Evolutionary conservation across 2,329 filamentous ascomycete genomes (phyloP).

Genomic region (Sclerotinia subarctica): DNA sequence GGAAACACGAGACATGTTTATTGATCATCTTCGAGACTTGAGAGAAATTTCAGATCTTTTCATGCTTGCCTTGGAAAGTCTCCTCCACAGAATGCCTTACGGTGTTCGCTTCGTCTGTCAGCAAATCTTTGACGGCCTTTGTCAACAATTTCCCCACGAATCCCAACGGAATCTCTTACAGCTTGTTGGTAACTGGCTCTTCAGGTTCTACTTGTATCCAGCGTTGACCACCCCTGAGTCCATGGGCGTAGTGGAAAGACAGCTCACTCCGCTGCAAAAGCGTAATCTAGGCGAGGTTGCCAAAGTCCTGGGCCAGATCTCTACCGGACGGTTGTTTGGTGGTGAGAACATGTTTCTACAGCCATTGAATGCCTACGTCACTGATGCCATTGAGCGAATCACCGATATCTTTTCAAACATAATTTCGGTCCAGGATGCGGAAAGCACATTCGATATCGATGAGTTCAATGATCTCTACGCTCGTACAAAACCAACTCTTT

Average conservation of each 20-base stretch:
- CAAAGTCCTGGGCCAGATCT: slow-evolving; percentile 87
- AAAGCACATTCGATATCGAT: slow-evolving; percentile 94
- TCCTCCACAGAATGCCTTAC: slow-evolving; percentile 85
- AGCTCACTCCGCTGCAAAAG: slow-evolving; percentile 86
- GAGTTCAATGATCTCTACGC: slow-evolving; percentile 98
- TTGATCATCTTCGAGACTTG: slow-evolving; percentile 89
- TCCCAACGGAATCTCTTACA: slow-evolving; percentile 75
- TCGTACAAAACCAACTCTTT: slow-evolving; percentile 94
- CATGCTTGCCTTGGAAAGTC: slow-evolving; percentile 76
- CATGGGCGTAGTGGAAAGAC: slow-evolving; percentile 86
- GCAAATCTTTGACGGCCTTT: slow-evolving; percentile 78
- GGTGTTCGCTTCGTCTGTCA: slow-evolving; percentile 84
- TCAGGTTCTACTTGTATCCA: slow-evolving; percentile 90
- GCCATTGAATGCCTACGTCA: slow-evolving; percentile 87
- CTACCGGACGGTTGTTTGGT: slow-evolving; percentile 84
- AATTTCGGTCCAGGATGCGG: slow-evolving; percentile 80
- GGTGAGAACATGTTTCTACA: slow-evolving; percentile 95
- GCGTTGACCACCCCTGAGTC: slow-evolving; percentile 87
- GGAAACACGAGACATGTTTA: slow-evolving; percentile 88
- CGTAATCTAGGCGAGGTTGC: slow-evolving; percentile 86
- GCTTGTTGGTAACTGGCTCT: slow-evolving; percentile 85
- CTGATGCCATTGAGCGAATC: slow-evolving; percentile 77
- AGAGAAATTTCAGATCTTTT: slow-evolving; percentile 93
- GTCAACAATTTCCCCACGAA: slow-evolving; percentile 75
- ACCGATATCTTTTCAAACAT: slow-evolving; percentile 71